Evolutionary conservation across 2,329 filamentous ascomycete species (phyloP), one percentile per base, ranked within the genome.

Genomic region (Fusarium papillatum): DNA sequence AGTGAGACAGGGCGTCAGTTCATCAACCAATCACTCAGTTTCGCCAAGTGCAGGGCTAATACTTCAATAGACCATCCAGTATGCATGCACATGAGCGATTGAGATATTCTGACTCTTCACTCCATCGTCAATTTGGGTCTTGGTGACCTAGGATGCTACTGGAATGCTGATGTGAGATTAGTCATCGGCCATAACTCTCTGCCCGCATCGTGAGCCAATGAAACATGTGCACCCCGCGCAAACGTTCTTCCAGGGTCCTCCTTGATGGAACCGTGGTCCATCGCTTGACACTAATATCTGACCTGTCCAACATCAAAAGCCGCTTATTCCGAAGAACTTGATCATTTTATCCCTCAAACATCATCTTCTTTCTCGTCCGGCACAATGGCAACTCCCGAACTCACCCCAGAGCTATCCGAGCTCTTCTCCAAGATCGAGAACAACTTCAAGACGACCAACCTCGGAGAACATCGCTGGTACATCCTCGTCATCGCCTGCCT

Each of bases 391-490:
- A 16, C 17, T 31, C 19, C 24, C 66, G 22, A 39, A 17, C 69
- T 75, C 14, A 64, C 64, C 14, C 64, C 64, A 13, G 66, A 69
- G 39, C 66, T 77, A 17, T 66, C 62, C 1, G 29, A 72, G 43
- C 67, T 77, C 48, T 78, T 77, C 41, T 57, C 64, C 11, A 66
- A 26, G n/a, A 66, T 78, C 17, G 73, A 78, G 31, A 19, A 36
- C 19, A 68, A 62, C 11, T 78, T 78, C 73, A 67, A 68, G 5
- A 39, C 11, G 4, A 78, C 76, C 6, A 10, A 78, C 1, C 34
- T 78, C 1, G 76, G 76, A 26, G 39, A 70, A 7, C 41, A 78
- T 11, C 73, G 64, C 16, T 78, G 76, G 76, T 78, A 78, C 36
- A 53, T 78, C 17, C 71, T 78, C 39, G 66, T 60, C 19, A 73